phyloP scores from a whole-genome alignment of 768 basidiomycete genomes.

The Amanita rubescens region DNA sequence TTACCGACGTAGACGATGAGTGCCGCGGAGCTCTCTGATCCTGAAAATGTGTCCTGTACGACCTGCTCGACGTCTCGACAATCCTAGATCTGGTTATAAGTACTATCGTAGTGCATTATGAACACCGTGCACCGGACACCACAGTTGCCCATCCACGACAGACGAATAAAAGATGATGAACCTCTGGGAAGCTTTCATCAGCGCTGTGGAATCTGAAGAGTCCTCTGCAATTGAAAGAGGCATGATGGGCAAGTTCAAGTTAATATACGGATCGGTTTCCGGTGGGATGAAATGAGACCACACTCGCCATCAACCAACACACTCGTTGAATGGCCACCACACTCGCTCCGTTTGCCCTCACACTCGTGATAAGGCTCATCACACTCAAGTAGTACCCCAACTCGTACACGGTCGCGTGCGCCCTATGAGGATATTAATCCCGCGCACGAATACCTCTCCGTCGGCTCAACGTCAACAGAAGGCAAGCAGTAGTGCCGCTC shows the following conservation, averaged over 20 bases:
- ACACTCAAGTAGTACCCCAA: too few relatives aligned
- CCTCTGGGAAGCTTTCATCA: constrained; percentile 35
- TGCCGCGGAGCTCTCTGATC: constrained; percentile 39
- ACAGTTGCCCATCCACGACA: constrained; percentile 49
- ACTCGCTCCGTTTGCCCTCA: too few relatives aligned
- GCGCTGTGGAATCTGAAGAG: constrained; percentile 27
- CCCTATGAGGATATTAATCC: too few relatives aligned
- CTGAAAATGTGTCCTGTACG: constrained; percentile 43
- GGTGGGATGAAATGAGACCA: too few relatives aligned
- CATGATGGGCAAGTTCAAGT: constrained; percentile 41
- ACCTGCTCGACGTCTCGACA: constrained; percentile 54
- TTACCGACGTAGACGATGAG: constrained; percentile 66
- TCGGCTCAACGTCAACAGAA: too few relatives aligned
- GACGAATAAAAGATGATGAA: constrained; percentile 71
- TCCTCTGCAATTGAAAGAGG: constrained; percentile 37
- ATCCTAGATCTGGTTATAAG: constrained; percentile 36
- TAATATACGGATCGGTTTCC: too few relatives aligned
- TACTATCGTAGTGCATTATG: background rate
- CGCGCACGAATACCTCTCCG: too few relatives aligned
- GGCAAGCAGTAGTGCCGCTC: too few relatives aligned
- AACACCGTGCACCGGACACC: constrained; percentile 55
- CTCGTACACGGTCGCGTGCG: background rate
- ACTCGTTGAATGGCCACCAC: too few relatives aligned
- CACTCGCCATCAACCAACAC: too few relatives aligned
- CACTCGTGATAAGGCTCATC: too few relatives aligned